Conservation (phyloP, 2,329 filamentous ascomycete genomes). For the Aspergillus quadrilineatus region DNA sequence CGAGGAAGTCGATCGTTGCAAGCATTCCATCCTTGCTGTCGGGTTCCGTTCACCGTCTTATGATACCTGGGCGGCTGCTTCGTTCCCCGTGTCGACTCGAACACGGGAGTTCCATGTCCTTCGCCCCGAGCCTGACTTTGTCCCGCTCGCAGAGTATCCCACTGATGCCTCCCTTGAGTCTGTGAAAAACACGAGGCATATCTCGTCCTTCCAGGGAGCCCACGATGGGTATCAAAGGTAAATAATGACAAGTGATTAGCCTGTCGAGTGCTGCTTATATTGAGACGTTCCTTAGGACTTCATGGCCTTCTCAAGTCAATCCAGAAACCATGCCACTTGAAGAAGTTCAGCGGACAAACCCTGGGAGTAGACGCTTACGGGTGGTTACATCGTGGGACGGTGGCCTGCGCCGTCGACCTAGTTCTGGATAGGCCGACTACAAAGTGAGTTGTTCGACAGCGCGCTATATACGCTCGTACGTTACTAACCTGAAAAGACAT, state of each 20-base stretch:
- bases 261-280: slow-evolving; percentile 2
- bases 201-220: slow-evolving; percentile 28
- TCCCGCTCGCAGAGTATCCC: slow-evolving; percentile 7
- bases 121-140: background rate
- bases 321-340: slow-evolving; percentile 81
- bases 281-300: slow-evolving; percentile 59
- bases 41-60: slow-evolving; percentile 13
- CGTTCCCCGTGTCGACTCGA: background rate
- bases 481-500: slow-evolving; percentile 59
- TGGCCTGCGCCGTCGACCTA: slow-evolving; percentile 86
- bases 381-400: slow-evolving; percentile 92
- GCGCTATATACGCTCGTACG: slow-evolving; percentile 41
- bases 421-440: slow-evolving; percentile 83
- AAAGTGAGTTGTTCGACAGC: slow-evolving; percentile 58
- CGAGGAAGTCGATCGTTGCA: slow-evolving; percentile 14
- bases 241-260: slow-evolving; percentile 6
- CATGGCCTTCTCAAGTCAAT: slow-evolving; percentile 94
- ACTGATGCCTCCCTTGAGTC: slow-evolving; percentile 22
- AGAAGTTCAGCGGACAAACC: slow-evolving; percentile 82
- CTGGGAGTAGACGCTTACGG: slow-evolving; percentile 97
- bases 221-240: slow-evolving; percentile 50
- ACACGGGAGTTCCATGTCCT: slow-evolving; percentile 6
- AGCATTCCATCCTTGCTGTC: background rate
- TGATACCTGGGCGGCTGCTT: slow-evolving; percentile 5
- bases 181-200: slow-evolving; percentile 31